Conservation (phyloP, 164 flowering plant genomes). For the Berberis vulgaris region DNA sequence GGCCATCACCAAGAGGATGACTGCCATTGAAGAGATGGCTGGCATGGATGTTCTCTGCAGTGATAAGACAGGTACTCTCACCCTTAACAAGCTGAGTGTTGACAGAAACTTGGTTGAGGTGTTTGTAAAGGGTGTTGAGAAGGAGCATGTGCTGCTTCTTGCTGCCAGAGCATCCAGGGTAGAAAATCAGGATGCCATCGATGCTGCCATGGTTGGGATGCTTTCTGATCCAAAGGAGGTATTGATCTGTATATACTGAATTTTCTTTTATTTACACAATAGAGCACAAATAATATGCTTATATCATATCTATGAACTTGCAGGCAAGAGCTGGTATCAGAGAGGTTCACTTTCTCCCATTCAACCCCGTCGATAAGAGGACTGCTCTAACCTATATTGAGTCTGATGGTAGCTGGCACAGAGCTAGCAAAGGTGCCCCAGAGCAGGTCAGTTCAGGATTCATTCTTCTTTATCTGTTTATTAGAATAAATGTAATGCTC, state of each 20-base stretch:
- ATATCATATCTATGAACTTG: not conserved
- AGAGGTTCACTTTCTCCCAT: slow-evolving; percentile 35
- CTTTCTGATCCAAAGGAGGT: slow-evolving; percentile 43
- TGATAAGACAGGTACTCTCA: slow-evolving; percentile 35
- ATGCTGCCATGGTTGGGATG: slow-evolving; percentile 39
- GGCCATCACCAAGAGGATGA: slow-evolving; percentile 82
- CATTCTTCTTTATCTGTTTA: not conserved
- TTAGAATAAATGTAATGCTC: not conserved
- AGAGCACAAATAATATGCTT: too few relatives aligned
- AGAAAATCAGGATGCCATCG: slow-evolving; percentile 42
- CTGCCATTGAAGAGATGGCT: slow-evolving; percentile 89
- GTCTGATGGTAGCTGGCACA: slow-evolving; percentile 29
- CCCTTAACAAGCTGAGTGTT: slow-evolving; percentile 35
- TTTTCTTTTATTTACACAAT: not conserved
- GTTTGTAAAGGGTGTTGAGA: slow-evolving; percentile 30
- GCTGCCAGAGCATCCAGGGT: slow-evolving; percentile 38
- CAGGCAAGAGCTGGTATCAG: slow-evolving; percentile 33
- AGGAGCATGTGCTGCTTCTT: slow-evolving; percentile 30
- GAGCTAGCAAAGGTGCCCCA: slow-evolving; percentile 42
- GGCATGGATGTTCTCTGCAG: slow-evolving; percentile 64
- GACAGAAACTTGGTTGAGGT: slow-evolving; percentile 34
- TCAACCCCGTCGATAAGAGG: slow-evolving; percentile 39
- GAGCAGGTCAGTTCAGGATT: slow-evolving; percentile 17
- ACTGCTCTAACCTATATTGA: slow-evolving; percentile 40
- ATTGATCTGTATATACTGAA: not conserved